A percentile compares a stretch with the other conserved stretches of the same genome.
These are phyloP conservation scores for Detonula confervacea DNA, from an alignment of 352 stramenopile species.

Conservation along the genomic window DNA sequence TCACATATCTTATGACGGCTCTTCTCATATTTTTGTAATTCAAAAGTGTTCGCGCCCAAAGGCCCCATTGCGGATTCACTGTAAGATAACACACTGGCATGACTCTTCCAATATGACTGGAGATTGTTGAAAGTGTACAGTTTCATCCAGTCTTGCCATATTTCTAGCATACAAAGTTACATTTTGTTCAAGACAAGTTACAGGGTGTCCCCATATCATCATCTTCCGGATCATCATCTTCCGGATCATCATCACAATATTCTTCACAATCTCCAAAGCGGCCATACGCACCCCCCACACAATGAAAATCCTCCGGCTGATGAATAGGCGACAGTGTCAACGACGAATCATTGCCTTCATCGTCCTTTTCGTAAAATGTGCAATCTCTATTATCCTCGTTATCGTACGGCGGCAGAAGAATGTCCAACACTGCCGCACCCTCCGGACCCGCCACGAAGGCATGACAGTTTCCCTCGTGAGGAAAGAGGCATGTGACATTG, in stretches of 20 bases:
- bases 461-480: slow-evolving; percentile 84
- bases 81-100: no score
- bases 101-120: no score
- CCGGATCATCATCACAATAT: background rate
- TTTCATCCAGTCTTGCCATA: no score
- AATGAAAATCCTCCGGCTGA: slow-evolving; percentile 81
- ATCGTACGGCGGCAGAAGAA: slow-evolving; percentile 86
- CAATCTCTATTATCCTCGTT: slow-evolving; percentile 74
- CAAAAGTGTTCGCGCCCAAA: no score
- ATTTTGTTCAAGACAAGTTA: slow-evolving; percentile 5
- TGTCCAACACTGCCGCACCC: slow-evolving; percentile 84
- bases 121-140: no score
- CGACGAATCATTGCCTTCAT: slow-evolving; percentile 30
- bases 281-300: slow-evolving; percentile 69
- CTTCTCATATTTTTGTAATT: no score
- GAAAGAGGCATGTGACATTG: slow-evolving; percentile 72
- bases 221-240: background rate
- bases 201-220: background rate
- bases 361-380: slow-evolving; percentile 74
- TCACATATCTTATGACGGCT: no score
- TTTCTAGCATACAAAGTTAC: background rate
- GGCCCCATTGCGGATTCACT: no score
- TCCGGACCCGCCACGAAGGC: slow-evolving; percentile 81
- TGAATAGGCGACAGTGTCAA: slow-evolving; percentile 56
- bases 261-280: slow-evolving; percentile 48